phyloP scores from a whole-genome alignment of 225 moss, liverwort and hornwort genomes.

The Polytrichum formosum region DNA sequence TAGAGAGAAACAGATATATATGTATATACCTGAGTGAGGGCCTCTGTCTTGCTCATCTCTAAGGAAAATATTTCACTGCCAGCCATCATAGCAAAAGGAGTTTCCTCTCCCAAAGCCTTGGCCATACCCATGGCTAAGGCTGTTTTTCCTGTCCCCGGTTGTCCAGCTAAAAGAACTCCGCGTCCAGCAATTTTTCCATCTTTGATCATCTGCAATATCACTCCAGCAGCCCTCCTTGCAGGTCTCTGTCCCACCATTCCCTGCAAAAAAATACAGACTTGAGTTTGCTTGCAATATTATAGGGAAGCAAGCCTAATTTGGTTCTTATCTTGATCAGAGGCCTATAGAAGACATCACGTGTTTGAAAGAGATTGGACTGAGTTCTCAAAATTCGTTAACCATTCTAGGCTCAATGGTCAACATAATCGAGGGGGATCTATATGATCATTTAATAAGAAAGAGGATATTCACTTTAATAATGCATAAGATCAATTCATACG shows the following conservation, averaged over 20 bases:
- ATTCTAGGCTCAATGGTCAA: too few species aligned
- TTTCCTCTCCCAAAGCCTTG: constrained; percentile 82
- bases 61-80: constrained; percentile 86
- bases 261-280: constrained; percentile 12
- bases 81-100: constrained; percentile 91
- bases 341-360: too few species aligned
- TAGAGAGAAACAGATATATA: neutral
- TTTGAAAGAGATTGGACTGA: too few species aligned
- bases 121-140: constrained; percentile 94
- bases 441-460: too few species aligned
- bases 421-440: too few species aligned
- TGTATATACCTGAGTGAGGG: constrained; percentile 60
- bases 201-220: constrained; percentile 88
- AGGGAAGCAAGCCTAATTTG: too few species aligned
- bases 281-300: too few species aligned
- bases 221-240: constrained; percentile 86
- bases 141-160: constrained; percentile 85
- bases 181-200: constrained; percentile 85
- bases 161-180: constrained; percentile 75
- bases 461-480: too few species aligned
- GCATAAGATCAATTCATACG: too few species aligned
- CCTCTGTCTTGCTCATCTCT: constrained; percentile 93
- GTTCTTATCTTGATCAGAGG: too few species aligned
- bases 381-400: too few species aligned
- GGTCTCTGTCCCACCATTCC: constrained; percentile 87